Percentiles rank a stretch among this genome's conserved stretches.
Conservation (phyloP, 2,329 filamentous ascomycete species). For the Beauveria caledonica region DNA sequence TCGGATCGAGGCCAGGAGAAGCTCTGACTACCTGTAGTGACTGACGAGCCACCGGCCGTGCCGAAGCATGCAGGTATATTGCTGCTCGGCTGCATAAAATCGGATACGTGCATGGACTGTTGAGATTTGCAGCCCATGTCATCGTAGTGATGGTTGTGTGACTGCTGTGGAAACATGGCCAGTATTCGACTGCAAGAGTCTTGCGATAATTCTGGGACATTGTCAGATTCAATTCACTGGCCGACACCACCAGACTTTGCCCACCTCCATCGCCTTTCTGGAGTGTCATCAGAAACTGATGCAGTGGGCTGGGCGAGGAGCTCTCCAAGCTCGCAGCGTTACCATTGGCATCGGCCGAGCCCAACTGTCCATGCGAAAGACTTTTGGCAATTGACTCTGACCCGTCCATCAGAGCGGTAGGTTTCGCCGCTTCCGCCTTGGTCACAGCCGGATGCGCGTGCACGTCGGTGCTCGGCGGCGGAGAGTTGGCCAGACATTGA, state of each 20-base stretch:
- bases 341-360: not conserved
- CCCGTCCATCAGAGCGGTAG: not conserved
- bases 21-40: not conserved
- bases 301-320: not conserved
- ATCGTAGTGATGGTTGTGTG: not conserved
- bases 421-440: not conserved
- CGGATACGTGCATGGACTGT: not conserved
- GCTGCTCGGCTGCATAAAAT: not conserved
- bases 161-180: not conserved
- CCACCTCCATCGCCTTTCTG: not conserved
- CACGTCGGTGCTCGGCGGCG: not conserved
- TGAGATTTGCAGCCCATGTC: not conserved
- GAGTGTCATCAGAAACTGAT: not conserved
- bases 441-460: not conserved
- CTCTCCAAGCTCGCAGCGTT: not conserved
- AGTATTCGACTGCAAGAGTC: conserved; percentile 3
- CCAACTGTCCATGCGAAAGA: not conserved
- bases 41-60: not conserved
- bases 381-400: not conserved
- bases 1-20: conserved; percentile 3
- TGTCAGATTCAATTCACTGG: not conserved
- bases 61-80: not conserved
- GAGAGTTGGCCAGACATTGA: not conserved
- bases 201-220: not conserved
- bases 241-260: not conserved